Conservation (phyloP, 2,329 filamentous ascomycete genomes). For the Aureobasidium sp. region DNA sequence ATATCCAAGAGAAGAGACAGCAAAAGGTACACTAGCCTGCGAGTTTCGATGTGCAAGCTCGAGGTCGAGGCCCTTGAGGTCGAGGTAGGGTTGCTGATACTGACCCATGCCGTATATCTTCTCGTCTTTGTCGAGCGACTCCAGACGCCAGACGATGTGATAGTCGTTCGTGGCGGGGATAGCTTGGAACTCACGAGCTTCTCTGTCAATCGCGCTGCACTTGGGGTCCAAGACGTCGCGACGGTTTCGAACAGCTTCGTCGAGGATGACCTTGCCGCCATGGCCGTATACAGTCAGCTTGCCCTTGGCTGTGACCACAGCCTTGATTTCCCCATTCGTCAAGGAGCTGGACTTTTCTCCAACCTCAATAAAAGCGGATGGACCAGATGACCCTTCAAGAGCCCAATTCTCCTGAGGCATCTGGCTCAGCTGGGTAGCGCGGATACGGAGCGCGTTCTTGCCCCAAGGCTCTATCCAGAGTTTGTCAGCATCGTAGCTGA, state of each 20-base stretch:
- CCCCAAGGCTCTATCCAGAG: slow-evolving; percentile 47
- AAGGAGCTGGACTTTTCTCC: slow-evolving; percentile 33
- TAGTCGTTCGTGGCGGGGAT: slow-evolving; percentile 45
- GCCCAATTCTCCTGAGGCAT: slow-evolving; percentile 39
- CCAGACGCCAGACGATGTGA: slow-evolving; percentile 52
- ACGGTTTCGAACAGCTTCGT: slow-evolving; percentile 48
- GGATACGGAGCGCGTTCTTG: slow-evolving; percentile 40
- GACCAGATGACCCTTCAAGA: slow-evolving; percentile 22
- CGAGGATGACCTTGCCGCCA: slow-evolving; percentile 39
- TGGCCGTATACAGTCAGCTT: slow-evolving; percentile 45
- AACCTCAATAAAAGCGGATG: slow-evolving; percentile 21
- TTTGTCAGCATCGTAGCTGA: slow-evolving; percentile 46
- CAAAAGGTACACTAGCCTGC: slow-evolving; percentile 58
- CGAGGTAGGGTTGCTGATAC: slow-evolving; percentile 57
- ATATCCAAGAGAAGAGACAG: slow-evolving; percentile 53
- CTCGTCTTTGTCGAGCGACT: slow-evolving; percentile 48
- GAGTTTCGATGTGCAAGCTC: slow-evolving; percentile 62
- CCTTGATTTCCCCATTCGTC: slow-evolving; percentile 44
- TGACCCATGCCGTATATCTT: slow-evolving; percentile 64
- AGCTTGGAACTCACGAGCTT: slow-evolving; percentile 52
- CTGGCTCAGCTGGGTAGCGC: slow-evolving; percentile 36
- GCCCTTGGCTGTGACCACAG: slow-evolving; percentile 40
- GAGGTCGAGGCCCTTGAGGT: slow-evolving; percentile 56
- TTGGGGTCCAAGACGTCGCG: slow-evolving; percentile 49
- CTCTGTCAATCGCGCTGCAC: slow-evolving; percentile 50